phyloP scores from a whole-genome alignment of 805 yeast genomes.

The Schizosaccharomyces octosporus region DNA sequence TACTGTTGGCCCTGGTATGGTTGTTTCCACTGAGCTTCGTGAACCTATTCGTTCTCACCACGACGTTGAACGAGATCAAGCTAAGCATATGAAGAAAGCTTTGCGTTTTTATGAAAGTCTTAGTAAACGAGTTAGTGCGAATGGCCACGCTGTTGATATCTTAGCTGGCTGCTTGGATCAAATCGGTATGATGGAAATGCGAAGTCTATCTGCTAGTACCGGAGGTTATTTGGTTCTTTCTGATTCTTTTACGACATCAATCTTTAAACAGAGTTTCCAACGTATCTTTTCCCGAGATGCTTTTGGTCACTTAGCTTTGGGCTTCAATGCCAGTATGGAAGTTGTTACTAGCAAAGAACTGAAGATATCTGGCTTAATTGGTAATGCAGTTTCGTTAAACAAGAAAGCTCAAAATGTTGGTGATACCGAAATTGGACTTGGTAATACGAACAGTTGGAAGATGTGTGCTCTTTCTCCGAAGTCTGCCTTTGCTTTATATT shows the following conservation, averaged over 20 bases:
- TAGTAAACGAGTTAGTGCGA: constrained; percentile 43
- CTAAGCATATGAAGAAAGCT: constrained; percentile 72
- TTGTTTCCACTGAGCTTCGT: constrained; percentile 71
- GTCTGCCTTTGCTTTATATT: constrained; percentile 71
- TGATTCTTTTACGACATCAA: constrained; percentile 84
- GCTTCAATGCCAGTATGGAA: constrained; percentile 70
- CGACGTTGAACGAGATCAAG: constrained; percentile 77
- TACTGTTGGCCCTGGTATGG: constrained; percentile 81
- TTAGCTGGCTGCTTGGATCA: constrained; percentile 93
- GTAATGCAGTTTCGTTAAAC: constrained; percentile 56
- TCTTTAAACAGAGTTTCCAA: constrained; percentile 75
- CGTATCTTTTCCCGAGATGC: constrained; percentile 71
- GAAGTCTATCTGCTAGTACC: constrained; percentile 54
- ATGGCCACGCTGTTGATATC: constrained; percentile 65
- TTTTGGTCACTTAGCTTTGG: constrained; percentile 68
- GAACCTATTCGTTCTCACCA: constrained; percentile 95
- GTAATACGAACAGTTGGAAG: constrained; percentile 74
- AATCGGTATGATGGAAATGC: constrained; percentile 86
- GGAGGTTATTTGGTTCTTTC: constrained; percentile 76
- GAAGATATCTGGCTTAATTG: constrained; percentile 78
- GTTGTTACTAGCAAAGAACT: constrained; percentile 70
- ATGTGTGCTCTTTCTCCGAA: constrained; percentile 67
- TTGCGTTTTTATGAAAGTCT: constrained; percentile 53
- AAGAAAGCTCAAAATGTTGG: constrained; percentile 55
- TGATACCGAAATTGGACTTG: constrained; percentile 82